These are phyloP conservation scores for Xylaria polymorpha DNA, from an alignment of 2,329 filamentous ascomycete species.

Conservation along the genomic window DNA sequence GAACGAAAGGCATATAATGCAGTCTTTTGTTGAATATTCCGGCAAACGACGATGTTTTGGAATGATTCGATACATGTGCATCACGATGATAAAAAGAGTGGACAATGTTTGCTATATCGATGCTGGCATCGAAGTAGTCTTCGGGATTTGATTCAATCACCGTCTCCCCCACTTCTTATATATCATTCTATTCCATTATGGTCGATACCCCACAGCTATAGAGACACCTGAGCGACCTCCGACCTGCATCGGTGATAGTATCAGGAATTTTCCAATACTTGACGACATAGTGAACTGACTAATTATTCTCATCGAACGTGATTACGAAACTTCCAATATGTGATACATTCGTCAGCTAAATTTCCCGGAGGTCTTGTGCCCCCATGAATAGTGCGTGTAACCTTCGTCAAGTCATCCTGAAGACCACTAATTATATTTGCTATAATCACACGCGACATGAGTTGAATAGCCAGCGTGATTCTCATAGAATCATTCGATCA, in stretches of 20 bases:
- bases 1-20: neutral
- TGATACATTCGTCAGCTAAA: neutral
- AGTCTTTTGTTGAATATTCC: neutral
- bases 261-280: neutral
- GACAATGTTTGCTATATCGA: slow-evolving; percentile 2
- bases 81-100: no score
- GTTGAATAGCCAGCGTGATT: neutral
- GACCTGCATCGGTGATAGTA: slow-evolving; percentile 4
- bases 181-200: neutral
- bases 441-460: neutral
- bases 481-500: no score
- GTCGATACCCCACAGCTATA: neutral
- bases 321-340: neutral
- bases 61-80: no score
- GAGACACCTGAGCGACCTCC: neutral
- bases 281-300: neutral
- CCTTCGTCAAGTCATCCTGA: neutral
- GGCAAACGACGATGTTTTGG: neutral
- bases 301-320: neutral
- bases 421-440: neutral
- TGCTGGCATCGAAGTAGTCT: neutral
- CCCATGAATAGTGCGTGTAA: neutral
- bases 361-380: neutral
- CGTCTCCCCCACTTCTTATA: neutral
- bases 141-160: slow-evolving; percentile 7